Evolutionary conservation across 192 early-diverging fungal species (phyloP), one percentile per base, ranked within the genome.

Genomic region (Backusella liffmaniae): DNA sequence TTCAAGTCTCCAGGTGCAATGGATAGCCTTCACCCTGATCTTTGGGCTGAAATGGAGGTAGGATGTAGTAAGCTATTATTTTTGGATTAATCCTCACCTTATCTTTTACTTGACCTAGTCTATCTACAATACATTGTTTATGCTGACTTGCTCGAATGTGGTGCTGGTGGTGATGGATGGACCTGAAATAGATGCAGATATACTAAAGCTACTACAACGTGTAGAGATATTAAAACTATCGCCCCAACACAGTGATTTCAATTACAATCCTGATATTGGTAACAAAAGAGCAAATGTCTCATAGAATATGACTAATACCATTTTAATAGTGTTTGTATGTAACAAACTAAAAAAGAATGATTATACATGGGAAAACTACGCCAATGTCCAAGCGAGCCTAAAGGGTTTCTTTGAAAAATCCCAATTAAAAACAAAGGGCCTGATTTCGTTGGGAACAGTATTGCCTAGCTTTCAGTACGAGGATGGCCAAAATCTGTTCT

Each of bases 111-210:
- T 4, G 36, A 49, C 82, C 7, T 82, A 91, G 67, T 77, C 87
- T 6, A 73, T 92, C 21, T 75, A 86, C 6, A 46, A 88, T 44
- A 80, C 89, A 0, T 76, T 88, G 26, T 91, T 92, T 66, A 74
- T 92, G 76, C 72, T 90, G 4, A 87, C 85, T 8, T 83, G 92
- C 9, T 92, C 91, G 66, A 90, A 93, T 73, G 87, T 92, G 9
- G 77, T 93, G 7, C 15, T 93, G 12, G 77, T 92, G 9, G 86
- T 92, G 7, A 78, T 76, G 7, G 86, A 88, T 32, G 77, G 80
- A 4, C 70, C 83, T 0, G 80, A 83, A 0, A 73, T 81, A 26
- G 80, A 82, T 39, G 78, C 77, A 15, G 73, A 76, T 5, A 59
- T 76, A 15, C 42, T 83, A 1, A 73, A 80, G 23, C 80, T 78